Evolutionary conservation across 208 protist species (phyloP).

Genomic region (Leishmania martiniquensis): DNA sequence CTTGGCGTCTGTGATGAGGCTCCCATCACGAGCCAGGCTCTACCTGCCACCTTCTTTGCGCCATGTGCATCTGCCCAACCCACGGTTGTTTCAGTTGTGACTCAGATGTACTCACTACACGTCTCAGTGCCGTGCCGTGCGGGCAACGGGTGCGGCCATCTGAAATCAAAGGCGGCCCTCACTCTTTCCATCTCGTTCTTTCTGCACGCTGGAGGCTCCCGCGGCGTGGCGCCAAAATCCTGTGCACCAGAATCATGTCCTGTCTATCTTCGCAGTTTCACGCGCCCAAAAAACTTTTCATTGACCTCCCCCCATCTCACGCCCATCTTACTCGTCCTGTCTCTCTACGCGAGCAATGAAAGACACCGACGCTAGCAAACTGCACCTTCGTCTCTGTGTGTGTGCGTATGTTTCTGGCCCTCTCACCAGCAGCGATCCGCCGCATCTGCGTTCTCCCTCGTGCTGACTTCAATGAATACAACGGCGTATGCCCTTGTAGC

Average conservation of each 20-base stretch:
- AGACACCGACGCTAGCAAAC: neutral
- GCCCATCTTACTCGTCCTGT: neutral
- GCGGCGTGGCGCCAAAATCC: neutral
- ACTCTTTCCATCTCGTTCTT: neutral
- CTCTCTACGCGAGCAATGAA: neutral
- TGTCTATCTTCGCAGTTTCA: neutral
- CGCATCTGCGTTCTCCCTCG: neutral
- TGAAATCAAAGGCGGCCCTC: neutral
- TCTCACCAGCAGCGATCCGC: neutral
- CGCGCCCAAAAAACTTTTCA: neutral
- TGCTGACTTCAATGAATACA: constrained; percentile 3
- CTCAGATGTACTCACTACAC: neutral
- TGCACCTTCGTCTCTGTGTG: neutral
- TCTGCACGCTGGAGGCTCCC: neutral
- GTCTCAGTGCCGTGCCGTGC: neutral
- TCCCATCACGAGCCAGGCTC: neutral
- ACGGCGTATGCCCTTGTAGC: constrained; percentile 25
- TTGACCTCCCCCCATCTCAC: neutral
- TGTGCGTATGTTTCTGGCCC: neutral
- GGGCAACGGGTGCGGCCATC: neutral
- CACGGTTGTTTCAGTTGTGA: neutral
- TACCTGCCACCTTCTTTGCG: neutral
- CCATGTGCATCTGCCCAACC: neutral
- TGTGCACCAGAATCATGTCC: neutral
- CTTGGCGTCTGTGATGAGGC: neutral